A percentile compares a stretch with the other conserved stretches of the same genome.
Conservation (phyloP, 805 yeast species). For the Yamadazyma takamatsuzukensis region DNA sequence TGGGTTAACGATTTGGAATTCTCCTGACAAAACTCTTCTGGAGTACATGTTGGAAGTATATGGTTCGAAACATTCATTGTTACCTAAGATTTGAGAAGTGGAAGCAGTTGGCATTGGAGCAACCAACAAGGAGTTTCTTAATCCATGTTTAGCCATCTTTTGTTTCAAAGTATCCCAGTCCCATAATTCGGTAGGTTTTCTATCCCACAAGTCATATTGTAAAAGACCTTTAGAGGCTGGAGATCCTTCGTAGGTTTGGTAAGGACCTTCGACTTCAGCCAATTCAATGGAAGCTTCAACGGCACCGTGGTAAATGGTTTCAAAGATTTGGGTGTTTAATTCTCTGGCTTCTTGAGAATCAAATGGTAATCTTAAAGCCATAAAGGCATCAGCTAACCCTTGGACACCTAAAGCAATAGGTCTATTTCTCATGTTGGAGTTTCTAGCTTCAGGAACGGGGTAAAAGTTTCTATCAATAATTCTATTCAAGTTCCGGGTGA, state of each 20-base stretch:
- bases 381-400: conserved; percentile 58
- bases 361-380: conserved; percentile 53
- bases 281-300: conserved; percentile 56
- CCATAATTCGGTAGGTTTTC: conserved; percentile 56
- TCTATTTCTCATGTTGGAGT: conserved; percentile 54
- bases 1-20: conserved; percentile 61
- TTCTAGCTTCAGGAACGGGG: conserved; percentile 53
- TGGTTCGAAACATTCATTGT: conserved; percentile 62
- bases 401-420: conserved; percentile 65
- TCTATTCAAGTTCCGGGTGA: conserved; percentile 52
- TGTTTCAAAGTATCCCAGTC: conserved; percentile 57
- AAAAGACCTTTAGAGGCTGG: conserved; percentile 57
- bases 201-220: conserved; percentile 57
- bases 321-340: conserved; percentile 57
- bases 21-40: conserved; percentile 62
- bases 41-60: conserved; percentile 60
- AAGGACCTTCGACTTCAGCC: conserved; percentile 48
- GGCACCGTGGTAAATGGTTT: conserved; percentile 59
- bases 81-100: conserved; percentile 59
- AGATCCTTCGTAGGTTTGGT: conserved; percentile 50
- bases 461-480: conserved; percentile 55
- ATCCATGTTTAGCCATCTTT: conserved; percentile 45
- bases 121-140: conserved; percentile 56
- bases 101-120: conserved; percentile 72
- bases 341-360: conserved; percentile 56